Evolutionary conservation across 1,139 yeast species (phyloP).

Genomic region (Geotrichum macrosporum): DNA sequence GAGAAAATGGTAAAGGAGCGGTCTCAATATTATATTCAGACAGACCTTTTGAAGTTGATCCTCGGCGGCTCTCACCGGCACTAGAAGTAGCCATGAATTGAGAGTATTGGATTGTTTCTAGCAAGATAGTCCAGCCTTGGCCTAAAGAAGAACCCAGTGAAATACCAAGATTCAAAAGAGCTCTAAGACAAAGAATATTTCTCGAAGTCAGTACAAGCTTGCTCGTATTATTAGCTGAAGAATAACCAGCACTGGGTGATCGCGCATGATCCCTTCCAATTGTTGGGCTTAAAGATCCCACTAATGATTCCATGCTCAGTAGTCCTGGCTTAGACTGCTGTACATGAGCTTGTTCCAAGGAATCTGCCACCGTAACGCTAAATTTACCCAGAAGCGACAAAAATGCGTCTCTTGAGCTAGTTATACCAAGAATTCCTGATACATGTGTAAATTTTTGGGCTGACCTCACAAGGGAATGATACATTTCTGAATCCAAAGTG

Average conservation of each 20-base stretch:
- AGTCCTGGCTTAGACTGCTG: conserved; percentile 28
- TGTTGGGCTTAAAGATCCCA: conserved; percentile 52
- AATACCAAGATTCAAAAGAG: conserved; percentile 67
- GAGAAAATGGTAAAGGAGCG: conserved; percentile 27
- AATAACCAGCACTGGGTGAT: conserved; percentile 8
- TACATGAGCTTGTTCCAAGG: conserved; percentile 27
- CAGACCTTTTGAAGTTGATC: conserved; percentile 15
- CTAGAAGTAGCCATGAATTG: conserved; percentile 55
- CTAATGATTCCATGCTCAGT: conserved; percentile 58
- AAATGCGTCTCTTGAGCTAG: conserved; percentile 55
- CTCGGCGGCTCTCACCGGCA: conserved; percentile 20
- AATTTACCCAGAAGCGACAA: conserved; percentile 52
- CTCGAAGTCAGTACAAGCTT: conserved; percentile 44
- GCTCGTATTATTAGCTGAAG: background rate
- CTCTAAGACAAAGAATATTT: conserved; percentile 72
- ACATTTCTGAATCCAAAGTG: conserved; percentile 61
- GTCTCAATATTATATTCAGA: conserved; percentile 20
- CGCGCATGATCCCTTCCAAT: conserved; percentile 21
- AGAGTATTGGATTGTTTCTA: conserved; percentile 59
- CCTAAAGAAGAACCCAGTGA: conserved; percentile 72
- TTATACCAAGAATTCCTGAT: conserved; percentile 64
- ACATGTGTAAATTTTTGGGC: conserved; percentile 79
- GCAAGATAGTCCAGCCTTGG: conserved; percentile 62
- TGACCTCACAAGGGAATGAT: conserved; percentile 60
- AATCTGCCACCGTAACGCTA: conserved; percentile 46